Conservation (phyloP, 257 asterid genomes). For the Primulina huaijiensis region DNA sequence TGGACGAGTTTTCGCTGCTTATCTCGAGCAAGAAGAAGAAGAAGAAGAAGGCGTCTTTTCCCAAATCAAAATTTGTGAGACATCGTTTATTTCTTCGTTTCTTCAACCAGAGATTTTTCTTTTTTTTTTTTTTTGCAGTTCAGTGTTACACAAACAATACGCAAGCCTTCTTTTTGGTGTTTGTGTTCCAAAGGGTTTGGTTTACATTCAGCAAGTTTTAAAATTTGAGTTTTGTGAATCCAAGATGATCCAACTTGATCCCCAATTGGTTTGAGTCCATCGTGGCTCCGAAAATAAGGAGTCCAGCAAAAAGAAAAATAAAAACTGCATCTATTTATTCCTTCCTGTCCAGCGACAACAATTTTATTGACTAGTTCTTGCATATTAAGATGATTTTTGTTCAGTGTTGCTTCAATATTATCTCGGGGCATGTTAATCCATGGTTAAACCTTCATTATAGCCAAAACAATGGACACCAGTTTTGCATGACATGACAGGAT, state of each 20-base stretch:
- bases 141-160: background rate
- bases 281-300: background rate
- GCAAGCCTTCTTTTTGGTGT: background rate
- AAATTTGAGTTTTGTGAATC: background rate
- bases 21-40: constrained; percentile 36
- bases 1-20: constrained; percentile 61
- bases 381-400: background rate
- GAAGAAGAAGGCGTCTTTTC: constrained; percentile 44
- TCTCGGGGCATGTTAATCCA: constrained; percentile 12
- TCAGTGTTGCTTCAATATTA: constrained; percentile 15
- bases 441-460: background rate
- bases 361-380: background rate
- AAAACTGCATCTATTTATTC: background rate
- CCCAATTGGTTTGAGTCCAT: background rate
- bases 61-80: constrained; percentile 47
- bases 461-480: background rate
- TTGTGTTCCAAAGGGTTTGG: background rate
- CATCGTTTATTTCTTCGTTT: background rate
- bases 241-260: background rate
- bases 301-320: background rate
- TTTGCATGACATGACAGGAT: background rate
- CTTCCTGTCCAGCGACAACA: background rate
- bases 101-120: background rate
- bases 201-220: background rate
- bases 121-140: background rate